These are phyloP conservation scores for Aspergillus neotritici DNA, from an alignment of 2,329 filamentous ascomycete genomes.

Conservation along the genomic window DNA sequence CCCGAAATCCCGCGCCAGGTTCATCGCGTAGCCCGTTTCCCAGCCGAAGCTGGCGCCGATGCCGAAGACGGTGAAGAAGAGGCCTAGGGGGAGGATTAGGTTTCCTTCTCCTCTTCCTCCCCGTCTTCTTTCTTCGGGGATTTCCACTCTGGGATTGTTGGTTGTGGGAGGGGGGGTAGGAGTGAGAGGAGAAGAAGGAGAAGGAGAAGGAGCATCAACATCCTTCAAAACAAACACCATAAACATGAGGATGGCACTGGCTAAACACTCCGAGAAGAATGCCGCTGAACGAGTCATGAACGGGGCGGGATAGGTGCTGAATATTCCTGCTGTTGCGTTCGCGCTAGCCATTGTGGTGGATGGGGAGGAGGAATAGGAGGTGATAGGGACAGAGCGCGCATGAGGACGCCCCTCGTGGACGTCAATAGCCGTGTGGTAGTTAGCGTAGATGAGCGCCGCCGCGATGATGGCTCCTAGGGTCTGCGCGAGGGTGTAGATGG, in stretches of 20 bases:
- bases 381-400: constrained; percentile 57
- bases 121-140: too few species aligned
- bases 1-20: constrained; percentile 66
- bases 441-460: constrained; percentile 56
- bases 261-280: constrained; percentile 68
- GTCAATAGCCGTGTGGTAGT: constrained; percentile 61
- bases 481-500: constrained; percentile 62
- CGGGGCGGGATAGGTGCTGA: constrained; percentile 62
- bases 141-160: too few species aligned
- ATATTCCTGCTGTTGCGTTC: constrained; percentile 60
- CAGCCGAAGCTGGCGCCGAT: constrained; percentile 69
- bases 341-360: constrained; percentile 31
- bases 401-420: constrained; percentile 53
- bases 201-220: not conserved
- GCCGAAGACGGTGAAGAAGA: constrained; percentile 70
- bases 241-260: constrained; percentile 63
- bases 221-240: constrained; percentile 63
- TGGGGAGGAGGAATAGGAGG: constrained; percentile 46
- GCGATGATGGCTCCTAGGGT: constrained; percentile 62
- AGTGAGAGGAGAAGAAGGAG: too few species aligned
- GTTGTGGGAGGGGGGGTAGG: too few species aligned
- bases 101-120: too few species aligned
- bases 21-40: constrained; percentile 73
- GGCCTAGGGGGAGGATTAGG: constrained; percentile 44
- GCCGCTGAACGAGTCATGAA: constrained; percentile 61